Evolutionary conservation across 306 rosid species (phyloP).

Genomic region (Quercus berberidifolia): DNA sequence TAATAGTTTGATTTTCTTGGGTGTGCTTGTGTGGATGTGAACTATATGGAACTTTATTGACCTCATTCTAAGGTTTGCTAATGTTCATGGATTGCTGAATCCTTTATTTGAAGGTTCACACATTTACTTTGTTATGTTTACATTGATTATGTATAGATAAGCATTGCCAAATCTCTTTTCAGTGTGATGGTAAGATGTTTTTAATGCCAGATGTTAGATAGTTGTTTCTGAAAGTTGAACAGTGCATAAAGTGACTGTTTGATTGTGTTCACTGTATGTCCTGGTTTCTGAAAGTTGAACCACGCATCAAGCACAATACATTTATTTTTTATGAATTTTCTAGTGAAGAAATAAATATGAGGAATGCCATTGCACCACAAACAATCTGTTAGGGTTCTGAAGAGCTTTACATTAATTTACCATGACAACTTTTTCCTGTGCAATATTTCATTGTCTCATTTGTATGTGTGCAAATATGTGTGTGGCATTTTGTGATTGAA

Average conservation of each 20-base stretch:
- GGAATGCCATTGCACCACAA: background rate
- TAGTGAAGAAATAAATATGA: background rate
- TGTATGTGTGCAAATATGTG: background rate
- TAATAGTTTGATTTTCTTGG: background rate
- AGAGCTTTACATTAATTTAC: background rate
- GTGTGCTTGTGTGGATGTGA: slow-evolving; percentile 5
- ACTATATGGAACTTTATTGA: background rate
- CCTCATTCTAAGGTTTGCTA: background rate
- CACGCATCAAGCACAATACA: background rate
- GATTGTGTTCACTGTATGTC: background rate
- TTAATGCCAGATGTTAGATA: background rate
- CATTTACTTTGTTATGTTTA: background rate
- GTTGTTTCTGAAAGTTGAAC: background rate
- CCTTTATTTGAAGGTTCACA: background rate
- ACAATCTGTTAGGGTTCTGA: background rate
- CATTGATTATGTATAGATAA: background rate
- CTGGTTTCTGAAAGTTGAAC: background rate
- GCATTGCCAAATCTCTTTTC: background rate
- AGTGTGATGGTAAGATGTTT: background rate
- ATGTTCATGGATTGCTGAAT: background rate
- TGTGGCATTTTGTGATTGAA: background rate
- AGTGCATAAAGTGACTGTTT: background rate
- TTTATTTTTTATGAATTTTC: background rate
- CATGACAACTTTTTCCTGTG: background rate
- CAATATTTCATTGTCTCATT: background rate